Conservation (phyloP, 2,329 filamentous ascomycete species). For the Epichloe elymi region DNA sequence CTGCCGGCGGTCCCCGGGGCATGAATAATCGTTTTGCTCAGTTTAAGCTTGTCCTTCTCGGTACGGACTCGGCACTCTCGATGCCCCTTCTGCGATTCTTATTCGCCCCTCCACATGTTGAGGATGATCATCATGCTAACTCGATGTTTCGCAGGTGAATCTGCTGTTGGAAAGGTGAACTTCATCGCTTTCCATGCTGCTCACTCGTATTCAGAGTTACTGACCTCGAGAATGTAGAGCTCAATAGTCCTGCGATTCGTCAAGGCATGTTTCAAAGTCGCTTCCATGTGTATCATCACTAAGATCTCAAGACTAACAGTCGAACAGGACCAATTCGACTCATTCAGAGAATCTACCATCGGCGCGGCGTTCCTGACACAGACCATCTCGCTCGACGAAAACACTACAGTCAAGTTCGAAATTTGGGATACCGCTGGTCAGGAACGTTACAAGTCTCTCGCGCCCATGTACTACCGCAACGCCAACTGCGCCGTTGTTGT, state of each 20-base stretch:
- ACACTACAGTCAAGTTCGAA: slow-evolving; percentile 98
- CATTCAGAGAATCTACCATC: slow-evolving; percentile 93
- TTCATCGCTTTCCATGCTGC: neutral
- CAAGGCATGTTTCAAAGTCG: slow-evolving; percentile 52
- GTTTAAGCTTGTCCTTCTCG: slow-evolving; percentile 95
- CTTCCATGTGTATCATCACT: neutral
- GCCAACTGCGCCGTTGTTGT: slow-evolving; percentile 98
- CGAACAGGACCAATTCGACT: slow-evolving; percentile 89
- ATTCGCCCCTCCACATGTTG: neutral
- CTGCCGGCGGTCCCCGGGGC: slow-evolving; percentile 44
- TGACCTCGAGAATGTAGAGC: slow-evolving; percentile 46
- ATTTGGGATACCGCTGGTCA: slow-evolving; percentile 99
- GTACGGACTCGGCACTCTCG: slow-evolving; percentile 38
- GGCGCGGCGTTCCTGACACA: slow-evolving; percentile 97
- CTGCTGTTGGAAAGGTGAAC: slow-evolving; percentile 89
- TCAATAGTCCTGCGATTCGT: slow-evolving; percentile 97
- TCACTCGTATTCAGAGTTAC: slow-evolving; percentile 7
- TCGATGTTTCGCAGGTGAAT: slow-evolving; percentile 57
- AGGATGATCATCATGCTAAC: slow-evolving; percentile 4
- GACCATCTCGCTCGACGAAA: slow-evolving; percentile 95
- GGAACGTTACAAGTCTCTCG: slow-evolving; percentile 96
- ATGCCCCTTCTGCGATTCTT: neutral
- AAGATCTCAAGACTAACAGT: neutral
- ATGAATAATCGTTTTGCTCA: slow-evolving; percentile 84
- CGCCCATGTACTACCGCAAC: slow-evolving; percentile 99